A percentile compares a stretch with the other conserved stretches of the same genome.
phyloP scores from a whole-genome alignment of 306 rosid genomes.

The Casuarina cunninghamiana region DNA sequence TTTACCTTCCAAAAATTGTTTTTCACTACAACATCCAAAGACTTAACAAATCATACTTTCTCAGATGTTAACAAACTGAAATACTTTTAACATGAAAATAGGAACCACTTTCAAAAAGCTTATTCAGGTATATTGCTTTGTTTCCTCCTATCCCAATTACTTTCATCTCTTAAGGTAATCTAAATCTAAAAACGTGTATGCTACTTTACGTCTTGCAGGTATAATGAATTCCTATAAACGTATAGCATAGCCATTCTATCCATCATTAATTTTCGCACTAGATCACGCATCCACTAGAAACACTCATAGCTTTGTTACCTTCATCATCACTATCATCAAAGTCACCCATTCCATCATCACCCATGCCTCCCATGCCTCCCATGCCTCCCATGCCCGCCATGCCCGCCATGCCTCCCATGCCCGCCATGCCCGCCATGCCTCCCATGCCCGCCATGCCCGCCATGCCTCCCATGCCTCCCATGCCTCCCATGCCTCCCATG shows the following conservation, averaged over 20 bases:
- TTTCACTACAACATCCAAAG: too few relatives aligned
- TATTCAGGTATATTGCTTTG: background rate
- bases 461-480: constrained; percentile 31
- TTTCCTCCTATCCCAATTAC: background rate
- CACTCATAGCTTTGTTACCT: constrained; percentile 34
- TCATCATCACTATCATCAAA: constrained; percentile 74
- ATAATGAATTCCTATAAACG: background rate
- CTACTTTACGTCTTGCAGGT: background rate
- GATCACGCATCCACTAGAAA: constrained; percentile 15
- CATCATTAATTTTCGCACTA: background rate
- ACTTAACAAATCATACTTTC: too few relatives aligned
- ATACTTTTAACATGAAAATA: too few relatives aligned
- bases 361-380: constrained; percentile 14
- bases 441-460: constrained; percentile 28
- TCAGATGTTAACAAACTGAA: too few relatives aligned
- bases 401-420: constrained; percentile 19
- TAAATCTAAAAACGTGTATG: background rate
- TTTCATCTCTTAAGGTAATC: background rate
- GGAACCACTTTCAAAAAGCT: too few relatives aligned
- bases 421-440: constrained; percentile 35
- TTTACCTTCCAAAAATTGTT: too few relatives aligned
- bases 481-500: constrained; percentile 19
- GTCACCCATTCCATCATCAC: constrained; percentile 25
- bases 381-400: constrained; percentile 21
- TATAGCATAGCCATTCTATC: background rate